Evolutionary conservation across 78 protist genomes (phyloP), one percentile per base, ranked within the genome.

Genomic region (Dictyostelium discoideum): DNA sequence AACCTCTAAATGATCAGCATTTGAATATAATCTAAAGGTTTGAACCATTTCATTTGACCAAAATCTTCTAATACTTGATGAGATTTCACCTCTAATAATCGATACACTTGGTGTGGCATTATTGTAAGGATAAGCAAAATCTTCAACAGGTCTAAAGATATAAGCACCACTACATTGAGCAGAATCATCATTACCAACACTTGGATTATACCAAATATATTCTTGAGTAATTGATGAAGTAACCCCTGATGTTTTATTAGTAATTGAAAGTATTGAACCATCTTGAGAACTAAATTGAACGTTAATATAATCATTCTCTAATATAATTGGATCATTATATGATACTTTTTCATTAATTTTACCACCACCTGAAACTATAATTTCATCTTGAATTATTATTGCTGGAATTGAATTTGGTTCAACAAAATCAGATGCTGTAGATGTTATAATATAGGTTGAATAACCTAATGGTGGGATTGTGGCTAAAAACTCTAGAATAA

Each of bases 81-180:
- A 74, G 0, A 29, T 7, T 10, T 74, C 22, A 46, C 92, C 89
- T 67, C 72, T 40, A 13, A 40, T 32, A 37, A 32, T 2, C 0
- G 87, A 76, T 6, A 95, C 73, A 13, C 7, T 26, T 74, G 92
- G 86, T 5, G 84, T 89, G 6, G 16, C 4, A 29, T 60, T 60
- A 67, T 63, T 44, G 57, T 65, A 78, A 2, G 18, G 26, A 44
- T 22, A 48, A 3, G 89, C 57, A 60, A 3, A 14, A 13, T 44
- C 48, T 29, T 18, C 79, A 26, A 92, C 77, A 14, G 98, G 97
- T 48, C 98, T 90, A 97, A 98, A 98, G 79, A 98, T 98, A 95
- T 98, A 98, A 72, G 98, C 98, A 11, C 98, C 98, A 6, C 92
- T 79, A 50, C 85, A 65, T 94, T 97, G 98, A n/a, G 22, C 44